A percentile compares a stretch with the other conserved stretches of the same genome.
These are phyloP conservation scores for Solanum ossicruentum DNA, from an alignment of 257 asterid species.

Conservation along the genomic window DNA sequence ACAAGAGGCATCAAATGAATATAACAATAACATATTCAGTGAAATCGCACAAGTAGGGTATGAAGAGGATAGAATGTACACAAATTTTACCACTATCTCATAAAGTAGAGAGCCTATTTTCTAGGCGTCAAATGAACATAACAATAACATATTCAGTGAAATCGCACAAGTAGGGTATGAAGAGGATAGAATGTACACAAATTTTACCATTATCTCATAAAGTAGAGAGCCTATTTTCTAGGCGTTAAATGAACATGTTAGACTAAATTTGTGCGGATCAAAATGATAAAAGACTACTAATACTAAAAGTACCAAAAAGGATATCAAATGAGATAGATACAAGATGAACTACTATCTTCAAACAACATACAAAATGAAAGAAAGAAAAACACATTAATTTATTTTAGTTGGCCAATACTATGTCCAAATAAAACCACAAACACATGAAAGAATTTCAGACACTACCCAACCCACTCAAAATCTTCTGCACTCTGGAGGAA, in stretches of 20 bases:
- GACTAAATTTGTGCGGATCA: background rate
- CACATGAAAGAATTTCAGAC: background rate
- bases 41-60: too few species aligned
- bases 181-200: too few species aligned
- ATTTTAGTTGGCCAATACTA: background rate
- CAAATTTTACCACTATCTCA: too few species aligned
- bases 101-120: too few species aligned
- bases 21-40: too few species aligned
- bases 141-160: too few species aligned
- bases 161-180: accelerated
- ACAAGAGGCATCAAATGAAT: too few species aligned
- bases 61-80: too few species aligned
- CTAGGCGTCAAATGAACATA: too few species aligned
- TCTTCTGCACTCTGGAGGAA: conserved; percentile 47
- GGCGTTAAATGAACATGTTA: too few species aligned
- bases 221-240: too few species aligned
- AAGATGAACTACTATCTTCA: background rate
- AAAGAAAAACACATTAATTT: background rate
- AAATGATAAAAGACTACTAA: background rate
- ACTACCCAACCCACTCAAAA: background rate
- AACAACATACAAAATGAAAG: background rate
- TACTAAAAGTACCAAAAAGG: background rate
- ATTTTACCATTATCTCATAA: too few species aligned
- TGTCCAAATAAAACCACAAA: background rate
- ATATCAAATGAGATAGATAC: background rate